Conservation (phyloP, 1,284 basidiomycete species). For the Clitocybe nebularis region DNA sequence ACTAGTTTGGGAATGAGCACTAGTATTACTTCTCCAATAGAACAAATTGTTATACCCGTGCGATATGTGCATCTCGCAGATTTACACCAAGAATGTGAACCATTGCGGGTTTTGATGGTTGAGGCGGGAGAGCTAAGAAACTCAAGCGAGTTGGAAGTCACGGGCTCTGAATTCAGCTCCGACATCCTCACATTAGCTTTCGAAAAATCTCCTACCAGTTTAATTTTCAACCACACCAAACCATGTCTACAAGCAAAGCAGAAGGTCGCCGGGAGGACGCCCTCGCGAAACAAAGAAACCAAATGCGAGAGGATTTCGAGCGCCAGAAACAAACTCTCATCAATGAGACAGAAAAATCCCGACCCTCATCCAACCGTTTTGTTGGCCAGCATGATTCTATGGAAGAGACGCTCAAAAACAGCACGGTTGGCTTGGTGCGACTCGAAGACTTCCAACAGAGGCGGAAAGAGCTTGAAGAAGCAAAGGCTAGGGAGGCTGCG, state of each 20-base stretch:
- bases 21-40: constrained; percentile 2
- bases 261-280: constrained; percentile 79
- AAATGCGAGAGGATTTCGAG: constrained; percentile 85
- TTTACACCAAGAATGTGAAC: constrained; percentile 77
- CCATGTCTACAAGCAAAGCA: constrained; percentile 65
- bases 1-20: constrained; percentile 39
- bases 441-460: constrained; percentile 92
- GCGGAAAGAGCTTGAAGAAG: constrained; percentile 88
- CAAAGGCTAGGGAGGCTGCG: constrained; percentile 87
- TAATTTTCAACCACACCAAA: constrained; percentile 11
- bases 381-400: constrained; percentile 92
- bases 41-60: constrained; percentile 46
- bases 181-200: constrained; percentile 8
- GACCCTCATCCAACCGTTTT: constrained; percentile 83
- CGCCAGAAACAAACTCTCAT: constrained; percentile 85
- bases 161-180: constrained; percentile 19
- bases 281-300: constrained; percentile 74
- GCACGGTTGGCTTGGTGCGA: constrained; percentile 89
- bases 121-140: too few species aligned
- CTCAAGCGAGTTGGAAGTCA: constrained; percentile 16
- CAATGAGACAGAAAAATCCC: constrained; percentile 79
- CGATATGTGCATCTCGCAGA: constrained; percentile 64
- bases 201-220: constrained; percentile 14
- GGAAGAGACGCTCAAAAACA: constrained; percentile 92
- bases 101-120: constrained; percentile 44